Percentiles rank a stretch among this genome's conserved stretches.
These are phyloP conservation scores for Fusarium foetens DNA, from an alignment of 2,329 filamentous ascomycete species.

Conservation along the genomic window DNA sequence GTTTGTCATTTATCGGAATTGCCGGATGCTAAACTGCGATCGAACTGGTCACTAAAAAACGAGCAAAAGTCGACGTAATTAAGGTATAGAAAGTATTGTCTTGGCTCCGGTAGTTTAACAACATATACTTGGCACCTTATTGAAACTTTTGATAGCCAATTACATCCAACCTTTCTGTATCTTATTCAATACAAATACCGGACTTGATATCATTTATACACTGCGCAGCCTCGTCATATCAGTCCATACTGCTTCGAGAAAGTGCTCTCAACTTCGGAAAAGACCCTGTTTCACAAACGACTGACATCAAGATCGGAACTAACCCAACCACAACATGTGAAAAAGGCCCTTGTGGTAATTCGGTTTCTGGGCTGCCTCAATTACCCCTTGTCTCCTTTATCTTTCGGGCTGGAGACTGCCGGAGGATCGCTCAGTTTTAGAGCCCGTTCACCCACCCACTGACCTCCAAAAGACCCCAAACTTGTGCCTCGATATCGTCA, in stretches of 20 bases:
- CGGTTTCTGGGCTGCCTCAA: constrained; percentile 2
- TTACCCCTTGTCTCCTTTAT: constrained; percentile 21
- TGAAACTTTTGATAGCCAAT: background rate
- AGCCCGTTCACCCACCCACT: constrained; percentile 18
- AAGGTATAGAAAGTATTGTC: background rate
- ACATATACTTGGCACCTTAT: background rate
- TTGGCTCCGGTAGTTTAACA: background rate
- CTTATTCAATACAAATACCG: background rate
- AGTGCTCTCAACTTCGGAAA: background rate
- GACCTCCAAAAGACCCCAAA: constrained; percentile 18
- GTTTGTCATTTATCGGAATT: background rate
- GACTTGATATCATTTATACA: background rate
- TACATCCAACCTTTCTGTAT: background rate
- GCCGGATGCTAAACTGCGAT: background rate
- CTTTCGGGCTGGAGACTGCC: constrained; percentile 25
- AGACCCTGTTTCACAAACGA: constrained; percentile 31
- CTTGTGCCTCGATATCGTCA: constrained; percentile 42
- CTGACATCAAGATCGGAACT: constrained; percentile 30
- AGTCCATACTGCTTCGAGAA: constrained; percentile 11
- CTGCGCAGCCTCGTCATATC: constrained; percentile 8
- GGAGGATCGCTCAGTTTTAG: constrained; percentile 15
- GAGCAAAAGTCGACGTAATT: background rate
- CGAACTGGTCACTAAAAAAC: background rate
- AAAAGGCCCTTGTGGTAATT: constrained; percentile 8
- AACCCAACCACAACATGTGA: constrained; percentile 15